These are phyloP conservation scores for Alternaria longipes DNA, from an alignment of 2,329 filamentous ascomycete genomes.

Conservation along the genomic window DNA sequence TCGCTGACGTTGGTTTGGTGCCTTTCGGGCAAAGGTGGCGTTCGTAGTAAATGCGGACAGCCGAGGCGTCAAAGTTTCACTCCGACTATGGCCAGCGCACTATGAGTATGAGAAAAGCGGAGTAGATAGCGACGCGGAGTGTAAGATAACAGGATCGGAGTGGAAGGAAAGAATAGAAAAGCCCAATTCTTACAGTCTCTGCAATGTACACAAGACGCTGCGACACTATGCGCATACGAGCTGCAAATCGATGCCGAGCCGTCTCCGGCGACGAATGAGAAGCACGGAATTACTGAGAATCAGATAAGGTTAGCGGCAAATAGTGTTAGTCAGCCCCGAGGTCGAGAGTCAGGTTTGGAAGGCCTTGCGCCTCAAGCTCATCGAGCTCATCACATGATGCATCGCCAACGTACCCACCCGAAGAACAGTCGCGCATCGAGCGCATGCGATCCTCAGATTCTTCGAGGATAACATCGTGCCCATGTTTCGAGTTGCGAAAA, in stretches of 20 bases:
- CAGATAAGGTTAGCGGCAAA: conserved; percentile 9
- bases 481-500: conserved; percentile 2
- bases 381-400: background rate
- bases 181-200: background rate
- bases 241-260: conserved; percentile 16
- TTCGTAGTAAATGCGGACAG: conserved; percentile 13
- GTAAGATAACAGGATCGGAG: background rate
- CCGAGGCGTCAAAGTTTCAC: conserved; percentile 18
- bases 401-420: background rate
- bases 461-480: background rate
- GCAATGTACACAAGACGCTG: conserved; percentile 2
- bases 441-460: background rate
- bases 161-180: background rate
- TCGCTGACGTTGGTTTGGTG: conserved; percentile 7
- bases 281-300: conserved; percentile 18
- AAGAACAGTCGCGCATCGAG: background rate
- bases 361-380: background rate
- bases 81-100: background rate
- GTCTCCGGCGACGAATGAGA: conserved; percentile 22
- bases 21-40: conserved; percentile 17
- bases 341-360: conserved; percentile 4
- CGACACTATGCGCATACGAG: conserved; percentile 9
- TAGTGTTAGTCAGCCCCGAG: background rate
- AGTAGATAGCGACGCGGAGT: background rate
- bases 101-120: background rate